Base-by-base conservation (phyloP, 306 rosid species). In the Ormosia semicastrata region DNA sequence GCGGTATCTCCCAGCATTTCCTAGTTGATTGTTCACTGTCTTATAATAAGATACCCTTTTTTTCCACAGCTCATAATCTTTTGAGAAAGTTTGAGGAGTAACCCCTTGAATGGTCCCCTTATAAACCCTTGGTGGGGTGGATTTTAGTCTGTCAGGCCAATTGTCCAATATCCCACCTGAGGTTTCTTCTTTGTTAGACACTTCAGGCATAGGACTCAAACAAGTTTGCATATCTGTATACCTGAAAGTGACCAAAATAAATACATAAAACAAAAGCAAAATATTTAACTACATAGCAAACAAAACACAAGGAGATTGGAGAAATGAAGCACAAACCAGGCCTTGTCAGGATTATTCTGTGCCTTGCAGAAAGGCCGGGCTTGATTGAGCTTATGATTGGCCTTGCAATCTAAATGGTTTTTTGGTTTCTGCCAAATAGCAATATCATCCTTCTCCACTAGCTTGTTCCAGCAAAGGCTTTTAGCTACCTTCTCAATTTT, bases 341-440 rank as follows among this genome's bases (percentile, higher is more conserved):
- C 97, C 7, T 41, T 79, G 81, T 94, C 94, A 69, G 92, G 84
- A 71, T 88, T 81, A 73, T 79, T 82, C n/a, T 85, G 84, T 36
- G 87, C 74, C 34, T 53, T 59, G 74, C 97, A 94, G 76, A 89
- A 78, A 29, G 90, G 81, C 1, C 88, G 84, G 17, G 56, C 14
- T 56, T 86, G 79, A 37, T 34, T 40, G 8, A 58, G 73, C 11
- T 75, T 84, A 39, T 52, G 83, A 49, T 80, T 81, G n/a, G 53
- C 13, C 76, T 90, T 87, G 89, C 98, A 94, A 68, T 78, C 80
- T 3, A 90, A 34, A 54, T 94, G 97, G 72, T 92, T 91, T 36
- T 32, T 82, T 11, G 98, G 97, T 81, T 94, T 94, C 79, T 92
- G 98, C 98, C 97, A 92, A 65, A 94, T 92, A 2, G 98, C 91